These are phyloP conservation scores for Cercis canadensis DNA, from an alignment of 306 rosid genomes.

Conservation along the genomic window DNA sequence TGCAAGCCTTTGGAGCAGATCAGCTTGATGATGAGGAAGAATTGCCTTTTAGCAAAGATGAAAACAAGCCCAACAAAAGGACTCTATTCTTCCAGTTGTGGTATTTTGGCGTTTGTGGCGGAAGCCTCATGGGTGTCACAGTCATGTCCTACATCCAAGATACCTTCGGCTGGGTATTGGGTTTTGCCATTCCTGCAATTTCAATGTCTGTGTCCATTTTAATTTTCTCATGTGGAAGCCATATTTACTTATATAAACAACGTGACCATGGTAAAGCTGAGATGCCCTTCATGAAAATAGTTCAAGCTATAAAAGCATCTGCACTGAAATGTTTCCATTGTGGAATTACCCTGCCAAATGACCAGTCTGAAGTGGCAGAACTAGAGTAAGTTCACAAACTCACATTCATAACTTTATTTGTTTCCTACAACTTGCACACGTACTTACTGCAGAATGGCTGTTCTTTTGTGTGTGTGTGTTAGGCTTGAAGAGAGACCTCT, in stretches of 20 bases:
- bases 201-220: constrained; percentile 65
- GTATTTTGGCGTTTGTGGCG: constrained; percentile 90
- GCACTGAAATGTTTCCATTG: constrained; percentile 59
- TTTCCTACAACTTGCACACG: constrained; percentile 1
- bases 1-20: constrained; percentile 92
- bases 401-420: neutral
- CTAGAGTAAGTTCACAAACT: constrained; percentile 72
- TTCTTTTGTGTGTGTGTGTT: constrained; percentile 24
- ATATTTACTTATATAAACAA: constrained; percentile 61
- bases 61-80: constrained; percentile 51
- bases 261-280: constrained; percentile 31
- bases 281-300: constrained; percentile 38
- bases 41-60: constrained; percentile 65
- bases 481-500: constrained; percentile 91
- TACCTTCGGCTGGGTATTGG: constrained; percentile 86
- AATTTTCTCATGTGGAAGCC: constrained; percentile 70
- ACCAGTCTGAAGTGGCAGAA: constrained; percentile 56
- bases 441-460: neutral
- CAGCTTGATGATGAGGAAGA: constrained; percentile 80
- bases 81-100: constrained; percentile 79
- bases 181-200: constrained; percentile 81
- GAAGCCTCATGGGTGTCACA: constrained; percentile 84
- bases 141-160: constrained; percentile 95
- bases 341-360: constrained; percentile 51
- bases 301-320: constrained; percentile 57